Conservation (phyloP, 176 grass and related monocot genomes). For the Lolium perenne region DNA sequence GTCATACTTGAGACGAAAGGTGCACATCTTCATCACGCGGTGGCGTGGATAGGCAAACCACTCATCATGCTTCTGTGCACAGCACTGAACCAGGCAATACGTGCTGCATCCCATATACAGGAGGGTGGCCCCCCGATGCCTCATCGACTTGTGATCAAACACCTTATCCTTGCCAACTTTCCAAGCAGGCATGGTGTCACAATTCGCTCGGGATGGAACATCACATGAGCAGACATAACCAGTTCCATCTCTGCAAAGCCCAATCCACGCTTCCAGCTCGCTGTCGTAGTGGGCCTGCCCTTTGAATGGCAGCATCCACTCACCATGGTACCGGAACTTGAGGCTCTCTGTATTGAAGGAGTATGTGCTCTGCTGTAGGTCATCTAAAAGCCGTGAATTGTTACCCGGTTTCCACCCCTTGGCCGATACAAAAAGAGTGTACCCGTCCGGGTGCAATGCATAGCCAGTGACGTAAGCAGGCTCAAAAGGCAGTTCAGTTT, state of each 20-base stretch:
- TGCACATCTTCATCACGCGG: not conserved
- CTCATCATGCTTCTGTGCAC: not conserved
- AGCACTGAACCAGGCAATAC: slow-evolving; percentile 10
- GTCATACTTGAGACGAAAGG: slow-evolving; percentile 18
- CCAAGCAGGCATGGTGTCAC: not conserved
- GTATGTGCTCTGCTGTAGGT: not conserved
- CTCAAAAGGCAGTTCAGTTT: not conserved
- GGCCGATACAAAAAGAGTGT: not conserved
- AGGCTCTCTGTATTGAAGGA: not conserved
- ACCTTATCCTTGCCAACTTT: not conserved
- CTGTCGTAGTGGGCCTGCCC: not conserved
- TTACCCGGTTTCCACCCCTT: not conserved
- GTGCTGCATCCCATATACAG: not conserved
- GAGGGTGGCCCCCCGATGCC: not conserved
- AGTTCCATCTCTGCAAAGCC: not conserved
- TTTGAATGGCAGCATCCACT: not conserved
- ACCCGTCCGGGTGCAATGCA: not conserved
- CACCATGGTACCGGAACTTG: not conserved
- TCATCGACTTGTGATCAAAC: too few species aligned
- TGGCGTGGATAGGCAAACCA: not conserved
- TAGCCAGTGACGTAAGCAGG: not conserved
- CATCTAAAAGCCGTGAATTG: too few species aligned
- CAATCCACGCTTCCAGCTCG: not conserved
- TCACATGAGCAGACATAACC: not conserved
- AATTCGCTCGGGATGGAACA: not conserved